Percentiles rank a stretch among this genome's conserved stretches.
phyloP scores from a whole-genome alignment of 768 basidiomycete genomes.

The Mycena rosella region DNA sequence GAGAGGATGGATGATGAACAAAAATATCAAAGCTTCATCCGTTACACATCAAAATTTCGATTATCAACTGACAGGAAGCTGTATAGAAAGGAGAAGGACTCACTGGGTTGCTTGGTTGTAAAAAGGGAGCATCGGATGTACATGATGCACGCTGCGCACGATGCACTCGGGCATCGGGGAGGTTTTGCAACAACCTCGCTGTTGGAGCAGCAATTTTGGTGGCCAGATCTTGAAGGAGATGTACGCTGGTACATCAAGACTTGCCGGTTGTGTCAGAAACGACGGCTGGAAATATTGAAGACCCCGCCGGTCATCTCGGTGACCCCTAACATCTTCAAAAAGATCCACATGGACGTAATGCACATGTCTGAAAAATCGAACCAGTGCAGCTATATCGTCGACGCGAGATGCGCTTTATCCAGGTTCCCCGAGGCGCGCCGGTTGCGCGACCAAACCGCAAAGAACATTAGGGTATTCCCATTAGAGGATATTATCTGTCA shows the following conservation, averaged over 20 bases:
- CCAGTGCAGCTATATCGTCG: conserved; percentile 42
- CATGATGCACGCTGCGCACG: too few species aligned
- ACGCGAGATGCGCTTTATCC: conserved; percentile 41
- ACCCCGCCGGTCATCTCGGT: conserved; percentile 45
- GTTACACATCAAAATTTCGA: conserved; percentile 4
- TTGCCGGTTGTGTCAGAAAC: conserved; percentile 49
- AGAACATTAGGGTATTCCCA: conserved; percentile 41
- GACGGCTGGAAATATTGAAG: conserved; percentile 37
- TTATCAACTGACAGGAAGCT: not conserved
- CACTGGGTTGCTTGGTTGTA: conserved; percentile 14
- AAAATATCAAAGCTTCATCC: conserved; percentile 3
- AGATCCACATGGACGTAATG: conserved; percentile 46
- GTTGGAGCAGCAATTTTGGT: conserved; percentile 38
- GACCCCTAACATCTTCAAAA: conserved; percentile 43
- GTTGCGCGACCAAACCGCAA: conserved; percentile 39
- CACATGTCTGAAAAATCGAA: conserved; percentile 35
- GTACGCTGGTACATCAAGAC: conserved; percentile 48
- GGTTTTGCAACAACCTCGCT: conserved; percentile 14
- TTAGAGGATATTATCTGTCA: conserved; percentile 48
- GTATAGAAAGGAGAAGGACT: not conserved
- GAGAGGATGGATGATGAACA: not conserved
- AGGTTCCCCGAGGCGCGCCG: conserved; percentile 40
- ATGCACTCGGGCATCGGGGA: conserved; percentile 36
- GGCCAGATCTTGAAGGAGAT: conserved; percentile 40
- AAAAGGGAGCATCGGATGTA: conserved; percentile 18